Evolutionary conservation across 352 stramenopile species (phyloP).

Genomic region (Pythium angustatum): DNA sequence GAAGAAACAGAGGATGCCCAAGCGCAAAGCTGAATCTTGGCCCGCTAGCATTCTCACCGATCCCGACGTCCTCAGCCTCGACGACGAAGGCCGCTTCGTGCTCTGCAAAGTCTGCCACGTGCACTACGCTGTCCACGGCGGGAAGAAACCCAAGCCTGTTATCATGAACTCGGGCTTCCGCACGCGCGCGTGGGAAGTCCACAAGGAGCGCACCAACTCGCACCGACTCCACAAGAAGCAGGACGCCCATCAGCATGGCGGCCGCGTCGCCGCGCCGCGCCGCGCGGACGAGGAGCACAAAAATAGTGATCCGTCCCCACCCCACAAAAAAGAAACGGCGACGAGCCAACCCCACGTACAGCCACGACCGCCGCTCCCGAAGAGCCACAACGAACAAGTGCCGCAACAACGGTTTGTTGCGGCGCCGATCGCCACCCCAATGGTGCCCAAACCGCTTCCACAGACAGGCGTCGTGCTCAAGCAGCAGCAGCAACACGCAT

Average conservation of each 20-base stretch:
- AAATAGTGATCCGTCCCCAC: not conserved
- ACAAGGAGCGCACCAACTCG: conserved; percentile 82
- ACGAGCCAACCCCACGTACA: not conserved
- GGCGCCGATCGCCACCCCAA: not conserved
- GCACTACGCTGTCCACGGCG: conserved; percentile 77
- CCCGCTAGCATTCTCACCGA: conserved; percentile 65
- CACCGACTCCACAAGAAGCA: conserved; percentile 73
- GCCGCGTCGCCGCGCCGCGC: not conserved
- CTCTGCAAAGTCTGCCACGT: conserved; percentile 84
- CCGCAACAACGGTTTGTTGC: not conserved
- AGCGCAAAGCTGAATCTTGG: conserved; percentile 80
- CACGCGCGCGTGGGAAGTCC: conserved; percentile 75
- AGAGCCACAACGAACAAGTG: conserved; percentile 1
- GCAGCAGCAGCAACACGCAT: conserved; percentile 1
- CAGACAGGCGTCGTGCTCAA: not conserved
- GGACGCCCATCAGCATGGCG: conserved; percentile 14
- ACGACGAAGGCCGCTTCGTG: conserved; percentile 77
- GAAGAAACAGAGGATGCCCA: conserved; percentile 58
- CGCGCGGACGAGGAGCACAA: conserved; percentile 30
- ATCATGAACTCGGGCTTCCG: conserved; percentile 86
- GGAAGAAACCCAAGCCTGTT: conserved; percentile 79
- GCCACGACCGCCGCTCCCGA: not conserved
- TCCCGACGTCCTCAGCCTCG: conserved; percentile 73
- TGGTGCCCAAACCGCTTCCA: conserved; percentile 9
- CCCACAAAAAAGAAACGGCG: not conserved